phyloP scores from a whole-genome alignment of 2,329 filamentous ascomycete species.

The Bretziella fagacearum region DNA sequence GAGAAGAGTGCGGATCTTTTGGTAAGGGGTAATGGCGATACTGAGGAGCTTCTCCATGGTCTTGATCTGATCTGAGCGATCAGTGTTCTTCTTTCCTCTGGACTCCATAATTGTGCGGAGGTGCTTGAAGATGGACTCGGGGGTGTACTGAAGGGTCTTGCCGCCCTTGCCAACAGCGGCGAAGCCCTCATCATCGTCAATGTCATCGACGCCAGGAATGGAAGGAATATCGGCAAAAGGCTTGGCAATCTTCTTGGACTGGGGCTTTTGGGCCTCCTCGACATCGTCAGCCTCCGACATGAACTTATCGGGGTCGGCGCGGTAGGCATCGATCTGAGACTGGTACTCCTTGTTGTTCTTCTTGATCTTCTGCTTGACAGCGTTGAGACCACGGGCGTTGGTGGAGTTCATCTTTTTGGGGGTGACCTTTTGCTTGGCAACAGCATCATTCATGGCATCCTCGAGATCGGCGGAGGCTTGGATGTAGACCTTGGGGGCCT shows the following conservation, averaged over 20 bases:
- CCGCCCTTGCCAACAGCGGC: slow-evolving; percentile 77
- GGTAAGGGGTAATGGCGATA: slow-evolving; percentile 80
- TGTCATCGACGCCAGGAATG: slow-evolving; percentile 24
- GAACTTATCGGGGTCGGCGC: slow-evolving; percentile 68
- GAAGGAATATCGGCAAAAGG: slow-evolving; percentile 35
- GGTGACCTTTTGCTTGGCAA: slow-evolving; percentile 88
- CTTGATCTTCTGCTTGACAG: slow-evolving; percentile 95
- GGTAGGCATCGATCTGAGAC: slow-evolving; percentile 71
- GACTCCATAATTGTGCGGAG: slow-evolving; percentile 85
- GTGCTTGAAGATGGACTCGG: slow-evolving; percentile 97
- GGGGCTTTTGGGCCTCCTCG: slow-evolving; percentile 28
- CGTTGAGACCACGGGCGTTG: slow-evolving; percentile 84
- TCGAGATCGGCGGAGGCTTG: slow-evolving; percentile 87
- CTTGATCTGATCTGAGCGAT: slow-evolving; percentile 83
- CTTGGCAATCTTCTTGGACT: slow-evolving; percentile 26
- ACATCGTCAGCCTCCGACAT: slow-evolving; percentile 69
- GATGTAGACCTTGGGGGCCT: slow-evolving; percentile 79
- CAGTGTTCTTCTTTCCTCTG: slow-evolving; percentile 97
- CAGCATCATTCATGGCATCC: slow-evolving; percentile 81
- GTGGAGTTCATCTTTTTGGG: slow-evolving; percentile 98
- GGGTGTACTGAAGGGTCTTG: slow-evolving; percentile 77
- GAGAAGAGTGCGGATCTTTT: slow-evolving; percentile 79
- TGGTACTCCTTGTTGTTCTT: slow-evolving; percentile 96
- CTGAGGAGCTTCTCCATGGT: slow-evolving; percentile 93
- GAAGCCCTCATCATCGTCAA: slow-evolving; percentile 70